A percentile compares a stretch with the other conserved stretches of the same genome.
Conservation (phyloP, 805 yeast species). For the Pichia heedii region DNA sequence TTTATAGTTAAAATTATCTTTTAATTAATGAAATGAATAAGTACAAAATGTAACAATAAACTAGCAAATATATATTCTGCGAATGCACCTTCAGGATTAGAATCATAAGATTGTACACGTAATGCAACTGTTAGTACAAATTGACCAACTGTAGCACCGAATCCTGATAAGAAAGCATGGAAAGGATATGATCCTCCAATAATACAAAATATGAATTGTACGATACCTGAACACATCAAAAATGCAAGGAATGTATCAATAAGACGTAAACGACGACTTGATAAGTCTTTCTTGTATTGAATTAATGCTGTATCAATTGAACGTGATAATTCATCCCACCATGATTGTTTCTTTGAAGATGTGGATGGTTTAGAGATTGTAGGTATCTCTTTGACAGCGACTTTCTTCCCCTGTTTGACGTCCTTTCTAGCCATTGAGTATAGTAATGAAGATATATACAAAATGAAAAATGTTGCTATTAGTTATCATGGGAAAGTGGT, state of each 20-base stretch:
- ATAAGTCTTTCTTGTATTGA: slow-evolving; percentile 17
- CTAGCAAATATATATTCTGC: slow-evolving; percentile 87
- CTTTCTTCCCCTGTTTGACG: neutral
- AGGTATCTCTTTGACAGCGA: neutral
- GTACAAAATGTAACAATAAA: slow-evolving; percentile 79
- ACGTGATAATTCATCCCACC: slow-evolving; percentile 2
- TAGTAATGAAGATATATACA: neutral
- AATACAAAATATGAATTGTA: slow-evolving; percentile 72
- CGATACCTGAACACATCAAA: slow-evolving; percentile 60
- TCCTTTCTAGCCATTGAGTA: slow-evolving; percentile 4
- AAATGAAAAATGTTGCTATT: too few relatives aligned
- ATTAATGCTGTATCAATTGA: slow-evolving; percentile 4
- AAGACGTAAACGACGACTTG: slow-evolving; percentile 41
- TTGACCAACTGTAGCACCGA: slow-evolving; percentile 87
- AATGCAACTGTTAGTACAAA: slow-evolving; percentile 81
- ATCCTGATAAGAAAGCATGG: slow-evolving; percentile 94
- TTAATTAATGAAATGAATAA: slow-evolving; percentile 82
- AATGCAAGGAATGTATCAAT: slow-evolving; percentile 74
- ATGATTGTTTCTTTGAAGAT: neutral
- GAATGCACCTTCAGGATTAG: slow-evolving; percentile 47
- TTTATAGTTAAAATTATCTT: too few relatives aligned
- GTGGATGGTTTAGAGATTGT: neutral
- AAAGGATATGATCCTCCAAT: slow-evolving; percentile 88
- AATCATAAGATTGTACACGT: slow-evolving; percentile 54
- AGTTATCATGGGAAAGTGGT: too few relatives aligned